Evolutionary conservation across 176 grass and related monocot genomes (phyloP).

Genomic region (Triticum dicoccoides): DNA sequence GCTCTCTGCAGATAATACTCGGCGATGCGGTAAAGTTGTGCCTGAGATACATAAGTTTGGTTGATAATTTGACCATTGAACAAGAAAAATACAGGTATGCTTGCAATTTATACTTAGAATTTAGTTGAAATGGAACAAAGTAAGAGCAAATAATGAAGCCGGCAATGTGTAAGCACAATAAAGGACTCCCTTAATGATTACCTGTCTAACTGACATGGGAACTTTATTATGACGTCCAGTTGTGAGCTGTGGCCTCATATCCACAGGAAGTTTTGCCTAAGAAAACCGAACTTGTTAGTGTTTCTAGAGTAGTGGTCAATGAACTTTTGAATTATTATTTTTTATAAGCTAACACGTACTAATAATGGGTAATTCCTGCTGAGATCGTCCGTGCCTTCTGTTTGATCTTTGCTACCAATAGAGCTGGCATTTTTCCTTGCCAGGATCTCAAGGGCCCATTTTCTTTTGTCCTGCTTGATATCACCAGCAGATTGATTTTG

Average conservation of each 20-base stretch:
- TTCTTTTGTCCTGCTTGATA: slow-evolving; percentile 74
- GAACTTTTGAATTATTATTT: slow-evolving; percentile 14
- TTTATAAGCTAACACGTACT: slow-evolving; percentile 46
- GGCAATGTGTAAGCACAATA: slow-evolving; percentile 21
- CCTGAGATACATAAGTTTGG: slow-evolving; percentile 54
- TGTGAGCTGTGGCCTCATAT: slow-evolving; percentile 69
- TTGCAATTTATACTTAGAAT: background rate
- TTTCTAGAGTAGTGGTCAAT: slow-evolving; percentile 20
- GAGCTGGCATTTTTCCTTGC: slow-evolving; percentile 87
- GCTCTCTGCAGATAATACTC: slow-evolving; percentile 88
- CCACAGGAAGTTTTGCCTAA: slow-evolving; percentile 75
- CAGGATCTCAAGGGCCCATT: slow-evolving; percentile 93
- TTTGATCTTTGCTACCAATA: slow-evolving; percentile 54
- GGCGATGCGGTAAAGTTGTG: slow-evolving; percentile 68
- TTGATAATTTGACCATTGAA: slow-evolving; percentile 19
- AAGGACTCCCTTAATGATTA: slow-evolving; percentile 31
- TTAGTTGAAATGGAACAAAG: background rate
- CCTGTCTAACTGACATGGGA: slow-evolving; percentile 74
- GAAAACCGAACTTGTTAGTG: slow-evolving; percentile 34
- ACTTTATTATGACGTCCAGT: slow-evolving; percentile 61
- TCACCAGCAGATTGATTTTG: slow-evolving; percentile 39
- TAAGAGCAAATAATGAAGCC: background rate
- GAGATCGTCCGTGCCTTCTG: slow-evolving; percentile 52
- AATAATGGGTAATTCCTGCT: slow-evolving; percentile 70
- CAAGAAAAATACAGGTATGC: background rate